Base-by-base conservation (phyloP, 495 filamentous ascomycete species). In the Penicillium daleae region DNA sequence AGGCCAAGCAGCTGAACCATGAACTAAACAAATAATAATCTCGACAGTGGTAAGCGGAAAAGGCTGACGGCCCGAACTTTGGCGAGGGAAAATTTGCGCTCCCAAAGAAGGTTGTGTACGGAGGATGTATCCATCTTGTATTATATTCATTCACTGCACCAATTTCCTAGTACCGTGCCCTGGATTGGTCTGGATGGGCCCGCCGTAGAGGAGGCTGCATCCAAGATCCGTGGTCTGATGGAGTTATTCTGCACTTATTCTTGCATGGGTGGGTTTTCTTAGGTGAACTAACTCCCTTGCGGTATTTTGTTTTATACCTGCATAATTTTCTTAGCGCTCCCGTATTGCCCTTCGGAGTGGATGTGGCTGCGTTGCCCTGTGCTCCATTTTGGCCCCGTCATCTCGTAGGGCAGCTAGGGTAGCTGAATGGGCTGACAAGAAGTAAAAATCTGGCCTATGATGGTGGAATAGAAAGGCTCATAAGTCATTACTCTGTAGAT, bases 261-360 rank as follows among this genome's bases (percentile, higher is more conserved):
- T 33, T 33, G 31, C 31, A 33, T 10, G 7, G 31, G 31, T 33
- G 7, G 10, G 31, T 33, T 8, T 12, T 35, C 13, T 35, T 12
- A 3, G 33, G 33, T n/a, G n/a, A n/a, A 12, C 9, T 12, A 3
- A 2, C 33, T 35, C 33, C 24, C 46, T 27, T 50, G 46, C 24
- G 46, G 46, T 50, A n/a, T 27, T 50, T 29, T 50, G 22, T 27
- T 27, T 29, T 29, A 50, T 50, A 29, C 46, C 15, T 50, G 46
- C 46, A 27, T 50, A 29, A 50, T 15, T 4, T 29, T 29, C 24
- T 7, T 50, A 29, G 46, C 10, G 42, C n/a, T 13, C 13, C 24
- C 42, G 42, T 46, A 46, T 46, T 46, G n/a, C 21, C 24, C 3
- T 24, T 22, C 42, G 42, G 42, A 5, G 42, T 19, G 42, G 42